These are phyloP conservation scores for Caryopteris hybrid DNA, from an alignment of 305 asterid genomes.

Conservation along the genomic window DNA sequence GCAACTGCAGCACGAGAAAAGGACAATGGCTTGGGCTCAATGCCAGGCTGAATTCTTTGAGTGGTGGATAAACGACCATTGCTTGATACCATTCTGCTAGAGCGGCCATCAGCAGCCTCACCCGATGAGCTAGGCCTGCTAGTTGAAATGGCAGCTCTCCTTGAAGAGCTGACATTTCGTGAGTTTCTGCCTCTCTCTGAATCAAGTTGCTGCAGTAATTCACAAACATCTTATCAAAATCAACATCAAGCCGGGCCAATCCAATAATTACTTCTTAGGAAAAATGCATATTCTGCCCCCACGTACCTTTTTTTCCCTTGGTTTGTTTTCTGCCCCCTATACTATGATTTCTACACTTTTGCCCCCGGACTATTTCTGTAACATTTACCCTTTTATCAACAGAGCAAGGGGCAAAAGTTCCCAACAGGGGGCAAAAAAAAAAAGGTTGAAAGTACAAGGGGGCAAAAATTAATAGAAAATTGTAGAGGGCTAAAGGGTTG, in stretches of 20 bases:
- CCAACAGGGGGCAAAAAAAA: too few relatives aligned
- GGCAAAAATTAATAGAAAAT: too few relatives aligned
- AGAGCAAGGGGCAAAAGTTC: too few relatives aligned
- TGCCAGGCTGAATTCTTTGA: slow-evolving; percentile 45
- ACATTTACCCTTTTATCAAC: too few relatives aligned
- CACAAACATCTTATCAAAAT: neutral
- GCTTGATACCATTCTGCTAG: slow-evolving; percentile 61
- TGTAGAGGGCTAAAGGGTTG: too few relatives aligned
- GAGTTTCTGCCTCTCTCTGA: slow-evolving; percentile 57
- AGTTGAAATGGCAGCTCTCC: slow-evolving; percentile 69
- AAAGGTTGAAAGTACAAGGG: too few relatives aligned
- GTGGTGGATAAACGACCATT: slow-evolving; percentile 63
- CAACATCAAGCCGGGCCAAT: neutral
- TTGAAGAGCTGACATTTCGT: slow-evolving; percentile 65
- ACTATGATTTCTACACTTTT: too few relatives aligned
- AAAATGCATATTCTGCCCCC: neutral
- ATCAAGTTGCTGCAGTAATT: slow-evolving; percentile 58
- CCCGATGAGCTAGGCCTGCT: slow-evolving; percentile 80
- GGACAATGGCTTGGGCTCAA: slow-evolving; percentile 52
- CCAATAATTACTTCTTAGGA: neutral
- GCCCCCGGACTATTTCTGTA: too few relatives aligned
- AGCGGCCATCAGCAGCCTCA: slow-evolving; percentile 58
- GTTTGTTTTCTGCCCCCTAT: too few relatives aligned
- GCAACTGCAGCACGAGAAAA: slow-evolving; percentile 50
- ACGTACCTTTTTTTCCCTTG: too few relatives aligned